Evolutionary conservation across 768 basidiomycete species (phyloP), one percentile per base, ranked within the genome.

Genomic region (Suillus hirtellus): DNA sequence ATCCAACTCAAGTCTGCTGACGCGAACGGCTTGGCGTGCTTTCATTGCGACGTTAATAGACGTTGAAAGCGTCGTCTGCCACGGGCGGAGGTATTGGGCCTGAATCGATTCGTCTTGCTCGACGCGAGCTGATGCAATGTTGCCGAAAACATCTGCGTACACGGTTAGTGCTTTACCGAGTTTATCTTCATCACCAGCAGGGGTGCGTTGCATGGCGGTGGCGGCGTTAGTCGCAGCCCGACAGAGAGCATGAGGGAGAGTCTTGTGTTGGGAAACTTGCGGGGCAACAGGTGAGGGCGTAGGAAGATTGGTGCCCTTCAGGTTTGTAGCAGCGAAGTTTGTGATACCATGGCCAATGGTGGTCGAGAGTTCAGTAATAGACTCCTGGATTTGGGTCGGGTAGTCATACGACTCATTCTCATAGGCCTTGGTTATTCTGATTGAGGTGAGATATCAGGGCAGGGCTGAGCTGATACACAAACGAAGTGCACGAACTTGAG

Each of bases 211-310:
- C 37, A 90, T 70, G 12, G 78, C 76, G 6, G 73, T 73, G 2
- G 87, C 82, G 0, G 88, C 92, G 10, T 78, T 71, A 43, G 86
- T 83, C 0, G 95, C 87, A 0, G 96, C 89, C 59, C 97, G 90
- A 21, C 88, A 84, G 60, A 99, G 85, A 0, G 97, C 96, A 69
- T 99, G 97, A 0, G 97, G 93, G 60, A 99, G 89, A 0, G 97
- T 99, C 87, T 99, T 99, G 81, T 95, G 95, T 70, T 89, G 89
- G 34, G 79, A 72, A 2, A 80, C 77, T 27, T 85, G 82, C 2
- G 86, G 80, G 0, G 87, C 76, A 50, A 86, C 70, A 21, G 89
- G 86, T 38, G 60, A 66, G 19, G 93, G 92, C 2, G 86, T 81
- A 52, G 95, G 93, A 46, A 96, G 83, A 73, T 89, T 90, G 43